phyloP scores from a whole-genome alignment of 176 grass and related monocot species.

The sorghum (Sorghum bicolor) region Sorghum_bicolor_NCBIv3 NC_012872.2:73332001-73332500 shows the following conservation, averaged over 20 bases:
- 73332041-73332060: not conserved
- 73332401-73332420: not conserved
- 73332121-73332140: constrained; percentile 86
- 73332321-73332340: not conserved
- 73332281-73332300: constrained; percentile 90
- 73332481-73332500: not conserved
- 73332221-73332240: not conserved
- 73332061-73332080: constrained; percentile 30
- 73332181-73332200: constrained; percentile 59
- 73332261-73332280: constrained; percentile 79
- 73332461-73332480: constrained; percentile 96
- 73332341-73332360: not conserved
- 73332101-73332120: constrained; percentile 75
- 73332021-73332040: not conserved
- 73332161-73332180: constrained; percentile 90
- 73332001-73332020: constrained; percentile 5
- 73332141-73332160: constrained; percentile 90
- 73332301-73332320: constrained; percentile 67
- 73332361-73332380: not conserved
- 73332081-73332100: constrained; percentile 75
- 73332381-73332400: constrained; percentile 12
- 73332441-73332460: constrained; percentile 96
- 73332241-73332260: constrained; percentile 46
- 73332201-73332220: constrained; percentile 8
- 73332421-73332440: constrained; percentile 88